Base-by-base conservation (phyloP, 257 asterid species). In the Fraxinus pennsylvanica region DNA sequence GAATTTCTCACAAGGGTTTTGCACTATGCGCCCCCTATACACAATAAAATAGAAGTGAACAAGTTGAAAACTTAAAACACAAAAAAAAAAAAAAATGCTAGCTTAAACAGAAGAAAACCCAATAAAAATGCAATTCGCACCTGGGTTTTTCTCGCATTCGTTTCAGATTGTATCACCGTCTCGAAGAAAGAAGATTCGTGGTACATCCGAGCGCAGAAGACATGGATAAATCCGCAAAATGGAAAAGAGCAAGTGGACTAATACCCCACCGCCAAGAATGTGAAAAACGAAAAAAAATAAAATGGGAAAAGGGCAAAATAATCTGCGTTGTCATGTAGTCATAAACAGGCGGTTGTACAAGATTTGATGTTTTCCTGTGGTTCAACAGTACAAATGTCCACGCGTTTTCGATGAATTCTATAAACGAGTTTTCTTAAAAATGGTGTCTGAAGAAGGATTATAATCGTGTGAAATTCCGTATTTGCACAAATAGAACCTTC, bases 151-250 rank as follows among this genome's bases (percentile, higher is more conserved):
- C 81, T 57, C 74, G 72, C 81, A 73, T 79, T 74, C 73, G 35
- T 71, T 39, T 70, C 72, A 54, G 77, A 79, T 81, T 68, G 76
- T 47, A 39, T 77, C 83, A 41, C 61, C 74, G 65, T 82, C 78
- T 38, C 79, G 61, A 2, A 47, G 65, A 45, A 47, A 76, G 74
- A 70, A 71, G 72, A 27, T 36, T 27, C 14, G 32, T 35, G 35
- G 39, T 36, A 59, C 68, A 67, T 76, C 76, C 77, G 70, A 25
- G 78, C 76, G 22, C 45, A 61, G 33, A 17, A 7, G 81, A 66
- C 86, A 71, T 84, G 1, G 91, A 54, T 4, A 77, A 69, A 74
- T 73, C 89, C 87, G 90, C 81, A 88, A 65, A 68, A 50, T 25
- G n/a, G 22, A 52, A 35, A 66, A 30, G 75, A 43, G 65, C 12